Evolutionary conservation across 2,329 filamentous ascomycete species (phyloP), one percentile per base, ranked within the genome.

Genomic region (Fusarium lateritium): DNA sequence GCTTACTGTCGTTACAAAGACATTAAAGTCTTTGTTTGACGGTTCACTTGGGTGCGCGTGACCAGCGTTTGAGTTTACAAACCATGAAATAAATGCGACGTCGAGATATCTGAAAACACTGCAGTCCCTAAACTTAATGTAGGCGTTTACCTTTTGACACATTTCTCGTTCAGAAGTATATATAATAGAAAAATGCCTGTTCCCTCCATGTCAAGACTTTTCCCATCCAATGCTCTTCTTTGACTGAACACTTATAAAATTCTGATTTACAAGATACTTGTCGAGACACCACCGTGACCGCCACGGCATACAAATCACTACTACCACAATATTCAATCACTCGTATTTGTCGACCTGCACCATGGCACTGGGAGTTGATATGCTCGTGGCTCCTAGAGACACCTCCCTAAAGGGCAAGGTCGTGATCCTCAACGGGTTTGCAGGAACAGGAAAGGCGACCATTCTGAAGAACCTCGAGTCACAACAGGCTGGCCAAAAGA

Each of bases 361-460:
- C 10, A 54, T 43, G 52, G 31, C 17, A 19, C 11, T 39, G 2
- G 21, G 13, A 13, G 7, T 31, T 21, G 8, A 14, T 42, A 44
- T 17, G 9, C 8, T 8, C 6, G n/a, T 45, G 14, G 13, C 52
- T n/a, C 39, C 28, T 22, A 7, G 8, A 7, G 11, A 24, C 8
- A 44, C 7, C 15, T 7, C n/a, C 2, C 11, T 14, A 4, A 50
- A 28, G 34, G 66, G 66, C 49, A 67, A 28, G 15, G 43, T 69
- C n/a, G 26, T 69, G 14, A 43, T 70, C 21, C 53, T 69, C 13
- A 69, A 70, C 15, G 62, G 49, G 9, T 38, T 53, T 15, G 33
- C 56, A 34, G 49, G 47, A n/a, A 42, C 45, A 6, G 53, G 42
- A 19, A 70, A 52, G 36, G 14, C 52, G 24, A 49, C 49, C 13